Percentiles rank a stretch among this genome's conserved stretches.
phyloP scores from a whole-genome alignment of 768 basidiomycete genomes.

The Asterophora parasitica region DNA sequence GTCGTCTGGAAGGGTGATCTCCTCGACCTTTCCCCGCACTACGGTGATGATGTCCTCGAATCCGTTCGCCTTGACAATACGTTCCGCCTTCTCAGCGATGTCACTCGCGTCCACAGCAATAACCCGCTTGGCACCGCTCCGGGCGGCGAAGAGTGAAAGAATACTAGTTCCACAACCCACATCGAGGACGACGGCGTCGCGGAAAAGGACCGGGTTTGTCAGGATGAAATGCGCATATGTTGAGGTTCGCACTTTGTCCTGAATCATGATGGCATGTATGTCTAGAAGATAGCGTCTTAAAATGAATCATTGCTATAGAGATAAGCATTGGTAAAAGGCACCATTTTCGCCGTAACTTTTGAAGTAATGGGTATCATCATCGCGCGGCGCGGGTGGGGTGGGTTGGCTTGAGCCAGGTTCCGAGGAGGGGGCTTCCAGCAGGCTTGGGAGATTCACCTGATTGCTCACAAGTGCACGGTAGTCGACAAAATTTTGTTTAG shows the following conservation, averaged over 20 bases:
- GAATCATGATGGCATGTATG: conserved; percentile 95
- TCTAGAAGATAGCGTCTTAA: conserved; percentile 39
- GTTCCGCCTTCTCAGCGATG: conserved; percentile 70
- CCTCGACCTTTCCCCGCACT: conserved; percentile 87
- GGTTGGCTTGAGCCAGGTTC: conserved; percentile 26
- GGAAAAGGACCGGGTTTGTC: conserved; percentile 74
- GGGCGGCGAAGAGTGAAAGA: conserved; percentile 84
- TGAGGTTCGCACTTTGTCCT: conserved; percentile 90
- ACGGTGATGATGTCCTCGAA: conserved; percentile 77
- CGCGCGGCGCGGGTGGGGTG: conserved; percentile 36
- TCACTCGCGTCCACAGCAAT: conserved; percentile 90
- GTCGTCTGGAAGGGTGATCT: conserved; percentile 70
- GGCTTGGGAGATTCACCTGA: conserved; percentile 41
- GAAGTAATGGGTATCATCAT: conserved; percentile 95
- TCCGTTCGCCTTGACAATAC: conserved; percentile 74
- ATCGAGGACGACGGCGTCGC: conserved; percentile 83
- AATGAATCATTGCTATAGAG: not conserved
- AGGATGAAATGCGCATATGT: conserved; percentile 92
- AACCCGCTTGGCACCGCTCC: conserved; percentile 84
- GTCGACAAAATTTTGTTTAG: conserved; percentile 57
- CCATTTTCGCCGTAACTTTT: conserved; percentile 87
- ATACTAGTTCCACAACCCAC: conserved; percentile 97
- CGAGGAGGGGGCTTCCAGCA: conserved; percentile 39
- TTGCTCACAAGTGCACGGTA: conserved; percentile 55
- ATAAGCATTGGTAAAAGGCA: conserved; percentile 25